These are phyloP conservation scores for Bruguiera parviflora DNA, from an alignment of 345 rosid genomes.

Conservation along the genomic window DNA sequence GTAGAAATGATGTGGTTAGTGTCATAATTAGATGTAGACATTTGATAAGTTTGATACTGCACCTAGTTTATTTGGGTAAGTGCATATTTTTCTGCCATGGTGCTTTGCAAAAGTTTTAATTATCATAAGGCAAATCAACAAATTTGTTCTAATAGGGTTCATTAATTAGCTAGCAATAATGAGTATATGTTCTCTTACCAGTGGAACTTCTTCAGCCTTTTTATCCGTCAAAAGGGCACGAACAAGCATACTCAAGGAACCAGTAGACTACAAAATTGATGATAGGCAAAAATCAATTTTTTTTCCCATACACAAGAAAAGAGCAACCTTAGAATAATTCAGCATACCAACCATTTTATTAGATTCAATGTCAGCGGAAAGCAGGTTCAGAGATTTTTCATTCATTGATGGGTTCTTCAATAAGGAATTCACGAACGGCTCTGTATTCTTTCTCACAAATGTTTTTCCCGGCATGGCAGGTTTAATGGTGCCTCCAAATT, in stretches of 20 bases:
- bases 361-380: conserved; percentile 37
- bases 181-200: conserved; percentile 39
- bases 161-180: neutral
- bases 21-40: neutral
- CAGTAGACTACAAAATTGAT: conserved; percentile 45
- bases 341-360: conserved; percentile 65
- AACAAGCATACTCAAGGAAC: conserved; percentile 68
- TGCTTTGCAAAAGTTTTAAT: neutral
- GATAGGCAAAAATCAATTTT: conserved; percentile 5
- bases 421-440: conserved; percentile 67
- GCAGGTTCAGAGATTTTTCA: conserved; percentile 35
- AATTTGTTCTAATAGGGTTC: neutral
- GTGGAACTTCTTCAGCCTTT: conserved; percentile 79
- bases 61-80: neutral
- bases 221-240: conserved; percentile 70
- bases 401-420: conserved; percentile 52
- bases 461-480: conserved; percentile 43
- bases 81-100: neutral
- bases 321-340: conserved; percentile 15
- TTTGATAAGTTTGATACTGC: neutral
- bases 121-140: neutral
- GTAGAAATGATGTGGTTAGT: neutral
- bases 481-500: conserved; percentile 72
- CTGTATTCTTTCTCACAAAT: conserved; percentile 64
- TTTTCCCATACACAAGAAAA: conserved; percentile 4